These are phyloP conservation scores for Corynespora cassiicola DNA, from an alignment of 2,329 filamentous ascomycete species.

Conservation along the genomic window DNA sequence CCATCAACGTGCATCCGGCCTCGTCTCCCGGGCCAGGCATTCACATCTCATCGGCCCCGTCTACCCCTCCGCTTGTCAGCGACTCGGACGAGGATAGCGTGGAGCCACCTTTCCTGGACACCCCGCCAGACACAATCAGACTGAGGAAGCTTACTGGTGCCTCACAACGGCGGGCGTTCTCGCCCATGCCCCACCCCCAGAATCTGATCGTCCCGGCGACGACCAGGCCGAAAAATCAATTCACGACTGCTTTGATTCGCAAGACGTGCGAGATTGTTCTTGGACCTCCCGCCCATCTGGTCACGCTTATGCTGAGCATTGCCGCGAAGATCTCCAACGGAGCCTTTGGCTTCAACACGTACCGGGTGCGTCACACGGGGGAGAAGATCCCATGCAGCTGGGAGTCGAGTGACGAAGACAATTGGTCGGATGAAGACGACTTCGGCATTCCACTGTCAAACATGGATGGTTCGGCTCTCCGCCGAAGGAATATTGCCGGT, in stretches of 20 bases:
- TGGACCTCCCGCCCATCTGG: conserved; percentile 79
- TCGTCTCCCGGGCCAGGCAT: conserved; percentile 26
- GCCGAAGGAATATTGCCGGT: conserved; percentile 28
- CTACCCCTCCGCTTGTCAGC: conserved; percentile 53
- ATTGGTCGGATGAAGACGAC: conserved; percentile 63
- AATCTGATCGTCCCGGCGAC: conserved; percentile 66
- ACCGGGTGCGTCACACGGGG: conserved; percentile 31
- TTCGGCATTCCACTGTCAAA: conserved; percentile 57
- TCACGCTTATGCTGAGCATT: conserved; percentile 81
- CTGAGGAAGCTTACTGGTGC: conserved; percentile 56
- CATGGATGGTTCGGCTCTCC: conserved; percentile 26
- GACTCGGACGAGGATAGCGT: conserved; percentile 53
- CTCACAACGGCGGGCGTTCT: conserved; percentile 65
- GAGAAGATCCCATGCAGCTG: conserved; percentile 58
- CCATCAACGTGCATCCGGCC: conserved; percentile 20
- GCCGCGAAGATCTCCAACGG: conserved; percentile 73
- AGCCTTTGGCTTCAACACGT: conserved; percentile 41
- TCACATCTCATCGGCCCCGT: conserved; percentile 42
- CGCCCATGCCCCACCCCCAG: conserved; percentile 71
- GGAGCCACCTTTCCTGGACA: conserved; percentile 47
- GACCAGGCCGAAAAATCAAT: conserved; percentile 43
- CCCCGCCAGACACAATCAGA: conserved; percentile 45
- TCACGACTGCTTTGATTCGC: conserved; percentile 68
- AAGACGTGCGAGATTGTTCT: conserved; percentile 80
- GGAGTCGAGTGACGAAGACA: conserved; percentile 63